Conservation (phyloP, 345 rosid species). For the Lagerstroemia speciosa region DNA sequence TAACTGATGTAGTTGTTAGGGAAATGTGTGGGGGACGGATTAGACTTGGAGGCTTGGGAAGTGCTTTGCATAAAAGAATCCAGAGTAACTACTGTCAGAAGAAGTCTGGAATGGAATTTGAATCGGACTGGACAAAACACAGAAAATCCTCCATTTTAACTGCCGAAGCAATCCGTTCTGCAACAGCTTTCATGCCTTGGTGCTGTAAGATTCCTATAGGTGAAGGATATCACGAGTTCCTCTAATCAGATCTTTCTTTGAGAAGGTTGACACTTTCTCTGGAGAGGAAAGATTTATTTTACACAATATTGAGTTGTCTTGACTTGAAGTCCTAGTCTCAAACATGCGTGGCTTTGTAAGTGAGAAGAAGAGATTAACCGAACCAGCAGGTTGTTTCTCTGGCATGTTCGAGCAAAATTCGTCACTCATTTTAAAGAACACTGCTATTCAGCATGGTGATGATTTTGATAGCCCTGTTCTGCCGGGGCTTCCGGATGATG, state of each 20-base stretch:
- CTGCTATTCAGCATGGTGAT: conserved; percentile 24
- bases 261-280: conserved; percentile 12
- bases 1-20: conserved; percentile 23
- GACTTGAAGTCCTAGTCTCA: background rate
- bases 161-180: conserved; percentile 48
- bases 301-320: background rate
- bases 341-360: conserved; percentile 41
- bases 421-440: conserved; percentile 25
- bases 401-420: conserved; percentile 15
- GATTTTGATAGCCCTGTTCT: conserved; percentile 43
- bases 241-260: conserved; percentile 22
- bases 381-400: conserved; percentile 31
- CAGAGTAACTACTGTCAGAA: conserved; percentile 18
- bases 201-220: conserved; percentile 76
- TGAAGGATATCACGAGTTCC: conserved; percentile 70
- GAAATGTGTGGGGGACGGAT: conserved; percentile 48
- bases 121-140: conserved; percentile 47
- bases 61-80: conserved; percentile 15
- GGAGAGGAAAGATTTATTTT: conserved; percentile 18
- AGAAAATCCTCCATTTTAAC: conserved; percentile 40
- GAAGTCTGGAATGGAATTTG: conserved; percentile 68
- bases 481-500: conserved; percentile 90
- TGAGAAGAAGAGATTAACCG: conserved; percentile 41
- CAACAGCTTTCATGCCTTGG: conserved; percentile 68
- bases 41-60: conserved; percentile 20